Evolutionary conservation across 1,284 basidiomycete species (phyloP).

Genomic region (Apiotrichum gamsii): DNA sequence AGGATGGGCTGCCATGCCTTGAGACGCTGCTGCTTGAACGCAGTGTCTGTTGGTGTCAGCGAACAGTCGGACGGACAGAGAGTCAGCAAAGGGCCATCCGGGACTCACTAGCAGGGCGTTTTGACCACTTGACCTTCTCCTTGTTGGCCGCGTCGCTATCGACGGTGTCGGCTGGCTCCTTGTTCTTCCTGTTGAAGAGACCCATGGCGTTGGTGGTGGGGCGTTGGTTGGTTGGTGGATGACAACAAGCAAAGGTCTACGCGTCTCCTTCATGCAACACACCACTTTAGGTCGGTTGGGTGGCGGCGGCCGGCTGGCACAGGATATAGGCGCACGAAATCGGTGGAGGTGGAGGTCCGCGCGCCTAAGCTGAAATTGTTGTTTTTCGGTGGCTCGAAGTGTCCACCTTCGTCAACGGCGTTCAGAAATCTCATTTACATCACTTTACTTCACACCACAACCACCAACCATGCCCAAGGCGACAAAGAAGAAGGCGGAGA

Average conservation of each 20-base stretch:
- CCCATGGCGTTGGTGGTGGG: too few relatives aligned
- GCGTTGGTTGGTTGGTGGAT: too few relatives aligned
- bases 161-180: constrained; percentile 27
- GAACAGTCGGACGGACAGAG: neutral
- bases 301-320: too few relatives aligned
- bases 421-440: neutral
- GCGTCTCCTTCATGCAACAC: too few relatives aligned
- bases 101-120: constrained; percentile 75
- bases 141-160: constrained; percentile 46
- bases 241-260: too few relatives aligned
- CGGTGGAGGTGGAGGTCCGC: too few relatives aligned
- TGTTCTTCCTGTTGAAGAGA: constrained; percentile 42
- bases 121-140: constrained; percentile 82
- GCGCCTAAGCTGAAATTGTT: too few relatives aligned
- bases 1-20: constrained; percentile 99
- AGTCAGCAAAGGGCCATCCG: neutral
- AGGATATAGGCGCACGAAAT: too few relatives aligned
- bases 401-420: too few relatives aligned
- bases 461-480: constrained; percentile 54
- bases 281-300: too few relatives aligned
- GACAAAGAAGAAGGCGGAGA: constrained; percentile 76
- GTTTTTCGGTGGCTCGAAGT: too few relatives aligned
- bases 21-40: constrained; percentile 98
- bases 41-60: constrained; percentile 61
- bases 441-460: too few relatives aligned